Evolutionary conservation across 495 filamentous ascomycete genomes (phyloP), one percentile per base, ranked within the genome.

Genomic region (Cercophora samala): DNA sequence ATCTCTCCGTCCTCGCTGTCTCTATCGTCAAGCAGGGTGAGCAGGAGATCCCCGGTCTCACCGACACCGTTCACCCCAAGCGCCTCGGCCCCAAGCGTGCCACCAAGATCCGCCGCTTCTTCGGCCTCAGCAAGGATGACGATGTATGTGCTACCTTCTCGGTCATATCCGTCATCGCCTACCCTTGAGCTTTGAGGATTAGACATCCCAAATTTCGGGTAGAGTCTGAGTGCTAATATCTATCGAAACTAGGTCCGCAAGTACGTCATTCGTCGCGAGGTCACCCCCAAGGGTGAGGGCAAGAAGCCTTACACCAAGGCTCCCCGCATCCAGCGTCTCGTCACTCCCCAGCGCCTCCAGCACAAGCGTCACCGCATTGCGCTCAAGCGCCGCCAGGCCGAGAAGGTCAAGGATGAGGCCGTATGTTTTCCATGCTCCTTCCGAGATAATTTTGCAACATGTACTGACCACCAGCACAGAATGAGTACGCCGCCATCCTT

Each of bases 261-360:
- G 84, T 99, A 96, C 87, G 95, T 99, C 80, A 97, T 99, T 79
- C 96, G 95, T 76, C 96, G 95, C 80, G 96, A 97, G 79, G 89
- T 99, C 78, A 85, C 90, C 80, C 91, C 91, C 73, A 97, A 97
- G 89, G 88, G 86, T 73, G 94, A 97, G 87, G 93, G 92, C 86
- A 93, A 93, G 88, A 90, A 90, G 84, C 80, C 93, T 69, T 97
- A 98, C 88, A 98, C 94, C 90, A 99, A 99, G 89, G 95, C 95
- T 77, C 94, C 95, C 77, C 92, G 91, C 84, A 99, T 99, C 85
- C 95, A 99, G 87, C 91, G 95, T 79, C 91, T 99, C 75, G 91
- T 99, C 75, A 99, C 95, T 81, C 96, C 95, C 83, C 95, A 99
- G 84, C 96, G 95, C 80, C 93, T 99, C 74, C 95, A 99, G 86